phyloP scores from a whole-genome alignment of 2,329 filamentous ascomycete species.

The Tolypocladium sp. region DNA sequence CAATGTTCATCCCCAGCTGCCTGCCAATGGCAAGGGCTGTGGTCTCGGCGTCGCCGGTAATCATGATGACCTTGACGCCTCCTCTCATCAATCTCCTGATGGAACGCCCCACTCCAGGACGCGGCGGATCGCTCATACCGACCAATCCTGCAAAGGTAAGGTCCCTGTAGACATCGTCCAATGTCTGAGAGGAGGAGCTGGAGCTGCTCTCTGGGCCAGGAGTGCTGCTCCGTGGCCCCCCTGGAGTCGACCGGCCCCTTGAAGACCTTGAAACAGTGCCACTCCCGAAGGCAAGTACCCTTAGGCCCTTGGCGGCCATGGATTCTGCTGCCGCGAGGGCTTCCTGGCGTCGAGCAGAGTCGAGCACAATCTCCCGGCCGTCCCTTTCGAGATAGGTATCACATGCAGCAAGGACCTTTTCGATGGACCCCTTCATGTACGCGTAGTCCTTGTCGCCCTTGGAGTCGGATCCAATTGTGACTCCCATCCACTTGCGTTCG shows the following conservation, averaged over 20 bases:
- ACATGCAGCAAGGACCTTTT: conserved; percentile 76
- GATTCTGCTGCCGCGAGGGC: conserved; percentile 70
- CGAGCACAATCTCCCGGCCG: conserved; percentile 77
- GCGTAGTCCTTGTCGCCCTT: conserved; percentile 65
- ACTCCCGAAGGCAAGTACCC: conserved; percentile 89
- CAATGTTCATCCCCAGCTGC: conserved; percentile 89
- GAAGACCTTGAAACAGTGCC: conserved; percentile 50
- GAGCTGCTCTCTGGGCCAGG: conserved; percentile 30
- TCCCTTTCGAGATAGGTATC: conserved; percentile 85
- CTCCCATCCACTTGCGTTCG: conserved; percentile 98
- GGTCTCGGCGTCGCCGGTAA: conserved; percentile 91
- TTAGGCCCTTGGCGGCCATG: conserved; percentile 82
- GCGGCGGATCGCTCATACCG: conserved; percentile 93
- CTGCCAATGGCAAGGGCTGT: conserved; percentile 90
- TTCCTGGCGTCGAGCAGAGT: conserved; percentile 64
- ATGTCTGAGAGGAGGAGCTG: conserved; percentile 31
- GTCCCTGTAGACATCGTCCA: conserved; percentile 69
- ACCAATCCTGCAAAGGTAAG: conserved; percentile 87
- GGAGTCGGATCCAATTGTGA: conserved; percentile 61
- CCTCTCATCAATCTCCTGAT: conserved; percentile 87
- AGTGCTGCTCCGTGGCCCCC: conserved; percentile 40
- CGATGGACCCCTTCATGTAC: conserved; percentile 92
- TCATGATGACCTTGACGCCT: conserved; percentile 97
- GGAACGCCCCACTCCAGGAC: conserved; percentile 80
- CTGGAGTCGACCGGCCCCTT: conserved; percentile 28